Conservation (phyloP, 2,329 filamentous ascomycete genomes). For the Pseudogymnoascus sp. region DNA sequence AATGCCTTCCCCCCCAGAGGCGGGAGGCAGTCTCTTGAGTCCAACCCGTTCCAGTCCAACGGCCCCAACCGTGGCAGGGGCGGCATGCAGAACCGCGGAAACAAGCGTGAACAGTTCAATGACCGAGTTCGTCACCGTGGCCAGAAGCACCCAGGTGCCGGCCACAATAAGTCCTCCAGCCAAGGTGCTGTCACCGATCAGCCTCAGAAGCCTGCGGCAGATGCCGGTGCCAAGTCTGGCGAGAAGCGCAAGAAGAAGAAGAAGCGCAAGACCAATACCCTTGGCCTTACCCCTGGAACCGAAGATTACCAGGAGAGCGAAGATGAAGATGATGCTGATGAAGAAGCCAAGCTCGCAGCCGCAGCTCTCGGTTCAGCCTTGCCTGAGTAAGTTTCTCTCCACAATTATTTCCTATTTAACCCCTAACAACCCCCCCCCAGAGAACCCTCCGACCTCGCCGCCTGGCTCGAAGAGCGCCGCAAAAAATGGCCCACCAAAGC, state of each 20-base stretch:
- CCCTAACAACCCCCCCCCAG: conserved; percentile 28
- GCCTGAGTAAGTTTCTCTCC: conserved; percentile 30
- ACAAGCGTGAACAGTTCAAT: conserved; percentile 32
- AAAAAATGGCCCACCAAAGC: conserved; percentile 74
- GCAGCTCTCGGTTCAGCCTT: conserved; percentile 26
- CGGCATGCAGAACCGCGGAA: conserved; percentile 30
- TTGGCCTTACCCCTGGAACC: conserved; percentile 58
- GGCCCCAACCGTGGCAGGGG: conserved; percentile 34
- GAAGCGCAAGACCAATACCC: conserved; percentile 63
- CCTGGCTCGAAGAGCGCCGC: conserved; percentile 75
- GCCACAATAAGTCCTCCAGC: conserved; percentile 19
- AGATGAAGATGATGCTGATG: conserved; percentile 64
- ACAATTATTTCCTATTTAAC: conserved; percentile 22
- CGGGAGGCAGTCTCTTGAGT: conserved; percentile 30
- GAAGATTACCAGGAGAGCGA: conserved; percentile 50
- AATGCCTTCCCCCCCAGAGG: conserved; percentile 26
- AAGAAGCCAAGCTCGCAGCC: conserved; percentile 38
- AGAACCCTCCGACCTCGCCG: conserved; percentile 58
- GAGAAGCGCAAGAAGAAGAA: conserved; percentile 50
- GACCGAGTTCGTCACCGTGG: conserved; percentile 27
- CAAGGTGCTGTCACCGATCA: conserved; percentile 27
- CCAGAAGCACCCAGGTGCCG: conserved; percentile 14
- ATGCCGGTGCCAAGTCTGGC: conserved; percentile 33
- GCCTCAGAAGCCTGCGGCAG: conserved; percentile 45
- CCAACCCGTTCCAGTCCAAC: conserved; percentile 30